Evolutionary conservation across 2,329 filamentous ascomycete genomes (phyloP).

Genomic region (Ophiobolus disseminans): DNA sequence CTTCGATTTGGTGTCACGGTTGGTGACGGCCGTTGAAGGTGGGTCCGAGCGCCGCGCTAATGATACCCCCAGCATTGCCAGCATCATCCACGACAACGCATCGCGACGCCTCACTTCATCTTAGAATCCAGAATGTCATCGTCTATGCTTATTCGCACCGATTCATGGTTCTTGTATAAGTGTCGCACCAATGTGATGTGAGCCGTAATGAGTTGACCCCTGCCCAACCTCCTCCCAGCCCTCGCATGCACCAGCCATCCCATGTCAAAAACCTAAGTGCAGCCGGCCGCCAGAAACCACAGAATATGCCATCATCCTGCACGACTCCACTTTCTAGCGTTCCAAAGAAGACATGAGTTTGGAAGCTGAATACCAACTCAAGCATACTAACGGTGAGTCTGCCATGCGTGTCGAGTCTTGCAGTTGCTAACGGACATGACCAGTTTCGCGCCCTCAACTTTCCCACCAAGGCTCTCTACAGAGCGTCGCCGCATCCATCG

Average conservation of each 20-base stretch:
- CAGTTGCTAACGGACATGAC: conserved; percentile 19
- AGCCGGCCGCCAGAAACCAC: conserved; percentile 14
- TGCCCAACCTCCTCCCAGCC: conserved; percentile 42
- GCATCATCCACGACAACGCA: too few relatives aligned
- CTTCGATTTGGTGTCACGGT: too few relatives aligned
- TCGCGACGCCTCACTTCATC: too few relatives aligned
- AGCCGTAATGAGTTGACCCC: conserved; percentile 30
- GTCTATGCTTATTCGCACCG: too few relatives aligned
- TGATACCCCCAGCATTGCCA: too few relatives aligned
- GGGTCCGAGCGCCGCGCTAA: too few relatives aligned
- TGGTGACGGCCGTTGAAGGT: too few relatives aligned
- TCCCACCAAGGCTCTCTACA: conserved; percentile 53
- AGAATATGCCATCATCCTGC: conserved; percentile 37
- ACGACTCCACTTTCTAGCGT: conserved; percentile 38
- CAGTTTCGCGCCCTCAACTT: conserved; percentile 51
- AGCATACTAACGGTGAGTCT: conserved; percentile 51
- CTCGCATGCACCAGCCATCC: conserved; percentile 34
- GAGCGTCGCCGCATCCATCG: conserved; percentile 57
- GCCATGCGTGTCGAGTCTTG: conserved; percentile 2
- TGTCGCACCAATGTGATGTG: conserved; percentile 33
- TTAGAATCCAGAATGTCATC: too few relatives aligned
- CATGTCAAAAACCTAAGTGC: conserved; percentile 34
- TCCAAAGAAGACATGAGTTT: conserved; percentile 45
- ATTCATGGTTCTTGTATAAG: conserved; percentile 16
- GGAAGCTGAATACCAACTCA: conserved; percentile 48